Base-by-base conservation (phyloP, 345 rosid species). In the Raphanus raphanistrum region DNA sequence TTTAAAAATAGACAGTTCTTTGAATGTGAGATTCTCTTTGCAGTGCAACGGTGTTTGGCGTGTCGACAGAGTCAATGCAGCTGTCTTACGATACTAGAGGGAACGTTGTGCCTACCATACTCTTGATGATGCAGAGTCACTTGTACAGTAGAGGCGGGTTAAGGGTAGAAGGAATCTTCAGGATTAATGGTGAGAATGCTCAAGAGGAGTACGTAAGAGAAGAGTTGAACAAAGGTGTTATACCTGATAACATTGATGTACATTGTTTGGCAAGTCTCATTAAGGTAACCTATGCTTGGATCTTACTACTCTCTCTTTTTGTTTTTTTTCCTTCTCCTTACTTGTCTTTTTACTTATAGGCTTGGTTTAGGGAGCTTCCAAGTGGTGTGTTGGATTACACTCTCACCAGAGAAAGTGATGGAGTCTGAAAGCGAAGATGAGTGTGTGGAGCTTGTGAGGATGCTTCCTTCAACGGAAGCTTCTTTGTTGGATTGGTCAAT, bases 281-380 rank as follows among this genome's bases (percentile, higher is more conserved):
- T 76, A 96, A 93, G 97, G 99, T 95, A 76, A 28, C 3, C 63
- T 69, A 33, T 8, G 7, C 7, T 33, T 43, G 2, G 1, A 64
- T 64, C 27, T 12, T 38, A 5, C 9, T 43, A 43, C 15, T 43
- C 15, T 10, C n/a, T 41, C 28, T 41, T 10, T 29, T 25, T 67
- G 31, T 66, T 66, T 62, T 52, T 76, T 57, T 17, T 66, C 58
- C 13, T 8, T 29, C 15, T 0, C 3, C 12, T 68, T 13, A 41
- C 6, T 10, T 69, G 12, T 12, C 41, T 36, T 35, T 64, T 35
- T 73, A 26, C 79, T 32, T 77, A 6, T 33, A 96, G 99, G 99
- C 98, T 62, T 96, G 99, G 98, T 96, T 96, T 82, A 89, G 99
- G 82, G 98, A 96, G 81, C 98, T 96, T 74, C 99, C 99, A 0